These are phyloP conservation scores for Styphnolobium japonicum DNA, from an alignment of 306 rosid genomes.

Conservation along the genomic window DNA sequence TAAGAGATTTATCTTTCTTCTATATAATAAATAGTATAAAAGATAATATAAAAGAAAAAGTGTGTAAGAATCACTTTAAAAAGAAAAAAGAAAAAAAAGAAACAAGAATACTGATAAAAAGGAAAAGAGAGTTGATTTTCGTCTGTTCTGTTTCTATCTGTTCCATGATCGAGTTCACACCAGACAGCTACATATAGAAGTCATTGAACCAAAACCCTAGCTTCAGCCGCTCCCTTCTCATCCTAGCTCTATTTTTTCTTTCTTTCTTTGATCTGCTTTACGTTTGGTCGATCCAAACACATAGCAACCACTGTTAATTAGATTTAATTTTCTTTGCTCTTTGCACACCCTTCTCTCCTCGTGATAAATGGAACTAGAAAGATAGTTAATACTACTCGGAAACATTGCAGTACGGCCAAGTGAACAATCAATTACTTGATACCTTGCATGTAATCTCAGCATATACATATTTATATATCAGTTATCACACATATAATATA, in stretches of 20 bases:
- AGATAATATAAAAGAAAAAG: neutral
- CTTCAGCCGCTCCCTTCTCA: neutral
- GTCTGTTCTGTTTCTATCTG: neutral
- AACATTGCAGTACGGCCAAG: neutral
- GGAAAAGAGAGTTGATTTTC: neutral
- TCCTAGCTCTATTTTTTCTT: neutral
- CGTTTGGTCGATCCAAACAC: slow-evolving; percentile 9
- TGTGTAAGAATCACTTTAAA: neutral
- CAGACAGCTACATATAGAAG: neutral
- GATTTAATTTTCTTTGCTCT: neutral
- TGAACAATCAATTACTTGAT: neutral
- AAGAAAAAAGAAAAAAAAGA: neutral
- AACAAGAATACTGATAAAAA: neutral
- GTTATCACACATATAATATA: neutral
- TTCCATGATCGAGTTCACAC: slow-evolving; percentile 16
- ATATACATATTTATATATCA: neutral
- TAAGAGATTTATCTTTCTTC: no score
- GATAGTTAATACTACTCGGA: neutral
- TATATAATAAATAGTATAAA: no score
- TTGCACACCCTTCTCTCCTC: neutral
- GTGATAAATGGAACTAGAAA: neutral
- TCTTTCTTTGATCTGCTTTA: neutral
- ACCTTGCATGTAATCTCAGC: neutral
- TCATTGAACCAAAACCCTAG: slow-evolving; percentile 15
- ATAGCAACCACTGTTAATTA: neutral